Base-by-base conservation (phyloP, 495 filamentous ascomycete species). In the Talaromyces borbonicus region DNA sequence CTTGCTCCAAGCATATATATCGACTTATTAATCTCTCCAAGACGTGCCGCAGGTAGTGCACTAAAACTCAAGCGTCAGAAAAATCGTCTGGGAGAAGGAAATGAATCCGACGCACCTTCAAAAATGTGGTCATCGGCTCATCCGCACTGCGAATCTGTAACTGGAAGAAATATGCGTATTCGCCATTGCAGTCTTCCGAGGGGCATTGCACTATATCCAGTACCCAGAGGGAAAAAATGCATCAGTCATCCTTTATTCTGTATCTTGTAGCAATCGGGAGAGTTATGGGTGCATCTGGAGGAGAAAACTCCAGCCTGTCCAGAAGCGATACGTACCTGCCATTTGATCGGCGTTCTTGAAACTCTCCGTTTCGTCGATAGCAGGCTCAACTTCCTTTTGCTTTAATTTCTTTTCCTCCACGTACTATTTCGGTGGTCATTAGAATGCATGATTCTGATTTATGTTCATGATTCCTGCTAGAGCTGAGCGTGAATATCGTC, bases 101-200 rank as follows among this genome's bases (percentile, higher is more conserved):
- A 48, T 15, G 46, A 23, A 36, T 35, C 32, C 33, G 45, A 56
- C 72, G 43, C 52, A 90, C 87, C 84, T 85, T 89, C 61, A 83
- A 90, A 65, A 98, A 97, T 31, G 76, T 86, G 38, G 92, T 98
- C 88, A 95, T 95, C 43, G 92, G 92, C 73, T 98, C 92, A 67
- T 98, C 92, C 31, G 93, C 92, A 69, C 87, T 94, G 48, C 92
- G 81, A 67, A 95, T 97, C 75, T 98, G 92, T 55, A 96, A 80
- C 75, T 90, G 85, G 68, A 88, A 93, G 75, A 87, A 96, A 48
- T 86, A 93, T 27, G 93, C 92, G 66, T 85, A 76, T 39, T 74
- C 67, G 24, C 85, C 83, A 48, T 80, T 72, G 67, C 92, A 98
- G 33, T 72, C 67, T 29, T 85, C 79, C 38, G 74, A 74, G 8